phyloP scores from a whole-genome alignment of 176 grass and related monocot species.

The Aegilops sharonensis region DNA sequence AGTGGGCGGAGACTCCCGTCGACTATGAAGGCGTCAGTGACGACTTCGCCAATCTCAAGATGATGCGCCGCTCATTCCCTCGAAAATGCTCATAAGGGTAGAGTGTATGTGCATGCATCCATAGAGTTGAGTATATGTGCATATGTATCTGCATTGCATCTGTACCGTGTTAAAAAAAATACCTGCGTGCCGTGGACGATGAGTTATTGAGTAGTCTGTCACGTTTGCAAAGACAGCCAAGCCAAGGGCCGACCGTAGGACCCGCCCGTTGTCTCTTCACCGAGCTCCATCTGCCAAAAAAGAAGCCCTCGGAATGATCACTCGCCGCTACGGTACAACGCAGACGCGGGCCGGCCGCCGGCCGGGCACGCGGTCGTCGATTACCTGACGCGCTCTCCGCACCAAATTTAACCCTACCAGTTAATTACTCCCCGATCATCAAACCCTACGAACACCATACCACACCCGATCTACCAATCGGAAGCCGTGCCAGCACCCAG shows the following conservation, averaged over 20 bases:
- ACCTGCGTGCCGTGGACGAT: too few relatives aligned
- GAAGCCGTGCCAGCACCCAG: not conserved
- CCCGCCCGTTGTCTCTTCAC: not conserved
- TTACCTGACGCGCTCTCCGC: constrained; percentile 13
- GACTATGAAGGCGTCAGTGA: too few relatives aligned
- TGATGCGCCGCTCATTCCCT: too few relatives aligned
- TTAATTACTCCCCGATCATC: not conserved
- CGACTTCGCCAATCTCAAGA: too few relatives aligned
- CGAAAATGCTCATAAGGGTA: too few relatives aligned
- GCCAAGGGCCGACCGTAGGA: not conserved
- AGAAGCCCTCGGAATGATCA: constrained; percentile 20
- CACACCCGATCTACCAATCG: not conserved
- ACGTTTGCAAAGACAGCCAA: not conserved
- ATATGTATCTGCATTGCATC: too few relatives aligned
- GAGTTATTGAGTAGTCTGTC: not conserved
- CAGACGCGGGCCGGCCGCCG: constrained; percentile 12
- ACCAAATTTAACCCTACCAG: not conserved
- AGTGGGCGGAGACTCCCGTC: too few relatives aligned
- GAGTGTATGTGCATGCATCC: too few relatives aligned
- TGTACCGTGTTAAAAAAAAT: too few relatives aligned
- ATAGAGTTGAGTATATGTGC: too few relatives aligned
- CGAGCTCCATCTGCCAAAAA: constrained; percentile 1
- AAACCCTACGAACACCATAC: not conserved
- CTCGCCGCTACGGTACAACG: constrained; percentile 8
- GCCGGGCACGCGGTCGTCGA: constrained; percentile 9